Conservation (phyloP, 208 protist genomes). For the Strigomonas culicis region DNA sequence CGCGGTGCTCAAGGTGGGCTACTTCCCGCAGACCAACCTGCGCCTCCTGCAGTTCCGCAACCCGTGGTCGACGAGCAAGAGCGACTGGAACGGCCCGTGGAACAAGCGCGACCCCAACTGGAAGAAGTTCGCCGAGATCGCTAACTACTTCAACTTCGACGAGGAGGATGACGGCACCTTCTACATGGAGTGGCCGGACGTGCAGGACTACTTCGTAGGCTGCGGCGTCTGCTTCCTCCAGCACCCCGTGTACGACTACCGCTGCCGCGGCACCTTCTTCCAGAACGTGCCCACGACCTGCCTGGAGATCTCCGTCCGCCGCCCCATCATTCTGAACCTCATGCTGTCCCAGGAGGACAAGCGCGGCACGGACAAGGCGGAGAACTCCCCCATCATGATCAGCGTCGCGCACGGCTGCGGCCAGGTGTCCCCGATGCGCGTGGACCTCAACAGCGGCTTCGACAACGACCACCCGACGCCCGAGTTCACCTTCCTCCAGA, state of each 20-base stretch:
- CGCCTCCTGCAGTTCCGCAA: conserved; percentile 39
- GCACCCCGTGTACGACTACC: conserved; percentile 34
- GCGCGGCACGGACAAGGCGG: conserved; percentile 57
- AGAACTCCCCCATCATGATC: conserved; percentile 76
- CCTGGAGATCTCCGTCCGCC: conserved; percentile 29
- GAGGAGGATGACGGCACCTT: conserved; percentile 39
- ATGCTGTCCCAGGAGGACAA: conserved; percentile 64
- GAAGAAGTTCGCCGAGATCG: conserved; percentile 28
- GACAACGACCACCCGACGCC: conserved; percentile 22
- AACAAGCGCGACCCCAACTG: conserved; percentile 44
- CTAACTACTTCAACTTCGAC: conserved; percentile 24
- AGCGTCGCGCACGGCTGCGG: conserved; percentile 37
- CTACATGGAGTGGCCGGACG: conserved; percentile 61
- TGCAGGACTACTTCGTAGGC: conserved; percentile 48
- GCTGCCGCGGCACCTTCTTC: conserved; percentile 41
- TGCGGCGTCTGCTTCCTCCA: conserved; percentile 39
- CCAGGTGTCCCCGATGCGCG: conserved; percentile 14
- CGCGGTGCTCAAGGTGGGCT: conserved; percentile 26
- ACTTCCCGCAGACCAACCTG: conserved; percentile 21
- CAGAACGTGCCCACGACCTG: conserved; percentile 31
- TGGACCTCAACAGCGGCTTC: conserved; percentile 19
- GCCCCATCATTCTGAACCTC: conserved; percentile 34
- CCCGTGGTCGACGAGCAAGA: conserved; percentile 38
- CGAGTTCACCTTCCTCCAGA: conserved; percentile 33
- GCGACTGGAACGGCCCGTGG: conserved; percentile 25